Conservation (phyloP, 768 basidiomycete species). For the Trametes gibbosa region DNA sequence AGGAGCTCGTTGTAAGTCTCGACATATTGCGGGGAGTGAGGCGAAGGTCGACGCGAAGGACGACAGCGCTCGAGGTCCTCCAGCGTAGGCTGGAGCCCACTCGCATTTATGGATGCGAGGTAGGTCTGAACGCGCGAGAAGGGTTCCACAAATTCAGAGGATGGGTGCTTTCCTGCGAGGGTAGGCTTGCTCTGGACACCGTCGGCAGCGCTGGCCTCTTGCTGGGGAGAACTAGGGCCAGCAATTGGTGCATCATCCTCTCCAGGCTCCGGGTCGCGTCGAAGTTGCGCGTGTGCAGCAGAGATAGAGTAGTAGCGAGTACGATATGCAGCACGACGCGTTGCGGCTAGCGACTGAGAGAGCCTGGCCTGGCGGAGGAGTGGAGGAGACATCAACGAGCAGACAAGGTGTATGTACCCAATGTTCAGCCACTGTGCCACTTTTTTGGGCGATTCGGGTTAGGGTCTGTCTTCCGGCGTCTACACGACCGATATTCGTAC, state of each 20-base stretch:
- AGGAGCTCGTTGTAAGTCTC: slow-evolving; percentile 51
- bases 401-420: background rate
- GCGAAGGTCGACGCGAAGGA: slow-evolving; percentile 39
- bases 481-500: background rate
- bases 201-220: background rate
- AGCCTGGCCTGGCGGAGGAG: slow-evolving; percentile 15
- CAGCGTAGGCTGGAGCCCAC: slow-evolving; percentile 48
- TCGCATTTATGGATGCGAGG: slow-evolving; percentile 50
- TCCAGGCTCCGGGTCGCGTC: background rate
- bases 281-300: background rate
- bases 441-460: background rate
- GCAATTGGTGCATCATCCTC: slow-evolving; percentile 7
- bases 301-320: slow-evolving; percentile 9
- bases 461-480: slow-evolving; percentile 2
- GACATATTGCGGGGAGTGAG: slow-evolving; percentile 47
- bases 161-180: background rate
- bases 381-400: slow-evolving; percentile 14
- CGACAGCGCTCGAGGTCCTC: slow-evolving; percentile 60
- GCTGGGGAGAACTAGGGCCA: slow-evolving; percentile 7
- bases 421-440: slow-evolving; percentile 1
- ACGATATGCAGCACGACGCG: slow-evolving; percentile 1
- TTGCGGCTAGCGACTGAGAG: slow-evolving; percentile 5
- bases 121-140: slow-evolving; percentile 43
- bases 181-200: background rate
- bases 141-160: background rate